Conservation (phyloP, 257 asterid genomes). For the Nicotiana obtusifolia region DNA sequence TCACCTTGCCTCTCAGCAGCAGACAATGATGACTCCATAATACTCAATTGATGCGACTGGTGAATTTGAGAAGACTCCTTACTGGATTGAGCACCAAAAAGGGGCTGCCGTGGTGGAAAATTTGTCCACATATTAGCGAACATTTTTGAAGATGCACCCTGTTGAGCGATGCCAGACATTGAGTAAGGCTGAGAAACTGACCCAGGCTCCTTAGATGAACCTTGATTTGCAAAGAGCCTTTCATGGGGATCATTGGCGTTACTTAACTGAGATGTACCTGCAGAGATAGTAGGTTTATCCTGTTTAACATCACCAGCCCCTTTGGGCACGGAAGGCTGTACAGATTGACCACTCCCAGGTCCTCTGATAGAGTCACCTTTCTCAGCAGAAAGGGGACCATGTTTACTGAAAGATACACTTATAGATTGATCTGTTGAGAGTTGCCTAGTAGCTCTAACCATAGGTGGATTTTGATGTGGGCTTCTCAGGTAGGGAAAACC, state of each 20-base stretch:
- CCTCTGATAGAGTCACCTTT: slow-evolving; percentile 27
- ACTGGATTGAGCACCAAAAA: slow-evolving; percentile 27
- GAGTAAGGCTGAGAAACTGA: slow-evolving; percentile 33
- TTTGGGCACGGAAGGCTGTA: slow-evolving; percentile 31
- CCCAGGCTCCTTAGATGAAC: slow-evolving; percentile 25
- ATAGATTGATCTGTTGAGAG: slow-evolving; percentile 19
- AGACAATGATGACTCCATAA: slow-evolving; percentile 48
- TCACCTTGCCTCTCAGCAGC: slow-evolving; percentile 27
- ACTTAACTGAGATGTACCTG: slow-evolving; percentile 24
- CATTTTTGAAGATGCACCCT: slow-evolving; percentile 27
- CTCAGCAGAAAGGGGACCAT: slow-evolving; percentile 31
- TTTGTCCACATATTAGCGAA: slow-evolving; percentile 39
- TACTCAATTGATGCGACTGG: slow-evolving; percentile 35
- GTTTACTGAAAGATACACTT: slow-evolving; percentile 23
- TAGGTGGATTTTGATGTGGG: slow-evolving; percentile 45
- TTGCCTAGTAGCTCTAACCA: slow-evolving; percentile 35
- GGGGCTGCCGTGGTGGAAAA: slow-evolving; percentile 38
- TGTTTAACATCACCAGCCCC: slow-evolving; percentile 29
- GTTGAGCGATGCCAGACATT: slow-evolving; percentile 27
- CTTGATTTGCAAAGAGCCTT: slow-evolving; percentile 31
- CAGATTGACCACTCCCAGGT: slow-evolving; percentile 25
- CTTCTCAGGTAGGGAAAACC: slow-evolving; percentile 39
- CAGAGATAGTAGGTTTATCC: slow-evolving; percentile 26
- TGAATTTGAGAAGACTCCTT: slow-evolving; percentile 31
- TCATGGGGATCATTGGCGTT: slow-evolving; percentile 31